A percentile compares a stretch with the other conserved stretches of the same genome.
These are phyloP conservation scores for Francoa sonchifolia DNA, from an alignment of 441 rosid species.

Conservation along the genomic window DNA sequence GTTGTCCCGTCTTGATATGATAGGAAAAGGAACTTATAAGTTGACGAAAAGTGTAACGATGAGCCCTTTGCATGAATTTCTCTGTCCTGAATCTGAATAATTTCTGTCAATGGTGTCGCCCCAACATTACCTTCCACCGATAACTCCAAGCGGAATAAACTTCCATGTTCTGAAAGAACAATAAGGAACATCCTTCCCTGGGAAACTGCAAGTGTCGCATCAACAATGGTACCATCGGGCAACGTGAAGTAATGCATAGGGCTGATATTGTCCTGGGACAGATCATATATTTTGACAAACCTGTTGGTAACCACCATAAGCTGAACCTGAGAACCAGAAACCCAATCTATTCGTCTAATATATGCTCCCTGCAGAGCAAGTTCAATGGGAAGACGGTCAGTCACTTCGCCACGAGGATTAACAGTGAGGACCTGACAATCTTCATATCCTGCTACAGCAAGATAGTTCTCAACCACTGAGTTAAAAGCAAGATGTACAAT, in stretches of 20 bases:
- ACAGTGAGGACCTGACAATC: conserved; percentile 95
- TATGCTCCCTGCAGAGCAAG: conserved; percentile 98
- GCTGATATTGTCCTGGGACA: conserved; percentile 95
- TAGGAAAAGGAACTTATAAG: conserved; percentile 67
- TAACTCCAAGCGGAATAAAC: conserved; percentile 69
- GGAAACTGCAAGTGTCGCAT: conserved; percentile 83
- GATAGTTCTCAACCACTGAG: conserved; percentile 81
- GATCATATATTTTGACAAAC: conserved; percentile 95
- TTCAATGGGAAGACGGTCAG: conserved; percentile 96
- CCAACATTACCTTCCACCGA: conserved; percentile 75
- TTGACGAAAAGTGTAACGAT: conserved; percentile 77
- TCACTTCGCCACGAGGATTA: conserved; percentile 97
- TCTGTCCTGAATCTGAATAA: conserved; percentile 48
- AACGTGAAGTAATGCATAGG: conserved; percentile 90
- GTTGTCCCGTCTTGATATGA: conserved; percentile 93
- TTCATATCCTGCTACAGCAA: conserved; percentile 98
- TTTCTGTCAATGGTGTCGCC: conserved; percentile 82
- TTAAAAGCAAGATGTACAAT: conserved; percentile 90
- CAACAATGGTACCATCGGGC: conserved; percentile 78
- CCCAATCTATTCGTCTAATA: conserved; percentile 89
- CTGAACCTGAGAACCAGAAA: conserved; percentile 97
- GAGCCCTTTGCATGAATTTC: conserved; percentile 78
- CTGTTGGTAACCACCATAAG: conserved; percentile 89
- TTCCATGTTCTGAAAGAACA: conserved; percentile 88
- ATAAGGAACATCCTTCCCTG: conserved; percentile 79